These are phyloP conservation scores for Chaetomium sp. DNA, from an alignment of 2,329 filamentous ascomycete species.

Conservation along the genomic window DNA sequence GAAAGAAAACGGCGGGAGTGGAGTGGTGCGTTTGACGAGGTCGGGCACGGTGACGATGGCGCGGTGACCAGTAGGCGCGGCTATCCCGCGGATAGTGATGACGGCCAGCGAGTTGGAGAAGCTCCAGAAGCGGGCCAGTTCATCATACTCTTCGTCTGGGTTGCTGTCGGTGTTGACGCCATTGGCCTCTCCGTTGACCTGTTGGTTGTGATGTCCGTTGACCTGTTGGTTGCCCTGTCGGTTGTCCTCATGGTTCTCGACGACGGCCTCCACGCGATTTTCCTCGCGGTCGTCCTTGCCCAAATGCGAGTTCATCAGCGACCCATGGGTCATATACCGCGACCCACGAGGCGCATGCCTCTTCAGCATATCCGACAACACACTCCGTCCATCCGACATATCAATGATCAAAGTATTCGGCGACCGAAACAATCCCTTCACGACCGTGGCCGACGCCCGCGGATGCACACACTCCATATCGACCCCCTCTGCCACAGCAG, in stretches of 20 bases:
- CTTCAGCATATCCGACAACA: conserved; percentile 25
- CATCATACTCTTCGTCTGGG: no score
- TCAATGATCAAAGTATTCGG: conserved; percentile 27
- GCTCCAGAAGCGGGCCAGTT: no score
- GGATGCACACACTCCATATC: conserved; percentile 24
- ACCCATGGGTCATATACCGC: conserved; percentile 22
- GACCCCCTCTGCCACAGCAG: conserved; percentile 1
- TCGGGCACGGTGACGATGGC: conserved; percentile 23
- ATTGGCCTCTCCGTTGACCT: no score
- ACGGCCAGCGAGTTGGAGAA: no score
- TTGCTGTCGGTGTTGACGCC: no score
- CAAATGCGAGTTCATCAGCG: not conserved
- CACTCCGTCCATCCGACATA: conserved; percentile 26
- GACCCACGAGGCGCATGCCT: conserved; percentile 24
- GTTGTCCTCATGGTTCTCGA: no score
- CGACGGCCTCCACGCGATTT: no score
- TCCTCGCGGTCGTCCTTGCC: no score
- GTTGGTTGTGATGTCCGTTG: no score
- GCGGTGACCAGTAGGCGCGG: not conserved
- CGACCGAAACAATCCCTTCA: conserved; percentile 26
- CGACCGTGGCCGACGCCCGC: conserved; percentile 22
- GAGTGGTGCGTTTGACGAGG: conserved; percentile 18
- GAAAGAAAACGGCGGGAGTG: conserved; percentile 26
- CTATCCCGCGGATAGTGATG: not conserved
- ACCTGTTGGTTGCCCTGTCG: no score